Percentiles rank a stretch among this genome's conserved stretches.
phyloP scores from a whole-genome alignment of 2,329 filamentous ascomycete species.

The Aspergillus arachidicola region DNA sequence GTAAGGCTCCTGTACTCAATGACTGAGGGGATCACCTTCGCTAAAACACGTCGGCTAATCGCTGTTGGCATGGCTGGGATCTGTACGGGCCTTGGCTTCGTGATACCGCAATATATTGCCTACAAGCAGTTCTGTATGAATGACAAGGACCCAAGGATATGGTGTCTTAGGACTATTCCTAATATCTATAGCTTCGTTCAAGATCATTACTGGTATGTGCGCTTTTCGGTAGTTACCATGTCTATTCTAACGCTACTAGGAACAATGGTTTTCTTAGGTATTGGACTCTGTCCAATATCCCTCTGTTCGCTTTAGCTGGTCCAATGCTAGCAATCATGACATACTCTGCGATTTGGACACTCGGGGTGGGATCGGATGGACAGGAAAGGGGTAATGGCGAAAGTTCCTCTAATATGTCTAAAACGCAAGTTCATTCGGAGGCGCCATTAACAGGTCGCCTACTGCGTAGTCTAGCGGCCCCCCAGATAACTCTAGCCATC shows the following conservation, averaged over 20 bases:
- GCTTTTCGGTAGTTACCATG: too few relatives aligned
- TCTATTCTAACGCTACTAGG: neutral
- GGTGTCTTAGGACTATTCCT: constrained; percentile 8
- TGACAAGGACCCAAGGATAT: neutral
- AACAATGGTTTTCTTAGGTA: constrained; percentile 15
- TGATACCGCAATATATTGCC: constrained; percentile 11
- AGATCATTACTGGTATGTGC: constrained; percentile 14
- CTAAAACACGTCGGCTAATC: constrained; percentile 1
- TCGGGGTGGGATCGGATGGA: neutral
- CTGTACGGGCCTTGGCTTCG: constrained; percentile 9
- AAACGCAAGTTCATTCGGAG: neutral
- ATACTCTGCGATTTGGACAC: constrained; percentile 4
- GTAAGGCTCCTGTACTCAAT: constrained; percentile 1
- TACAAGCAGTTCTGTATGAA: constrained; percentile 8
- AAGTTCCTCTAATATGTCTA: neutral
- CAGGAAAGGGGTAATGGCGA: neutral
- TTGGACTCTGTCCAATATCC: constrained; percentile 12
- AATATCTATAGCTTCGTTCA: constrained; percentile 15
- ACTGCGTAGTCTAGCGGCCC: constrained; percentile 11
- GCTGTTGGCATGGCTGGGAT: constrained; percentile 8
- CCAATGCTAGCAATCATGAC: constrained; percentile 10
- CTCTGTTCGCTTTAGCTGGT: constrained; percentile 10
- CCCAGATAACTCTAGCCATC: constrained; percentile 9
- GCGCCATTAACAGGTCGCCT: neutral
- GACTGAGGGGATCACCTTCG: neutral